A percentile compares a stretch with the other conserved stretches of the same genome.
These are phyloP conservation scores for Arthroderma sp. DNA, from an alignment of 2,329 filamentous ascomycete species.

Conservation along the genomic window DNA sequence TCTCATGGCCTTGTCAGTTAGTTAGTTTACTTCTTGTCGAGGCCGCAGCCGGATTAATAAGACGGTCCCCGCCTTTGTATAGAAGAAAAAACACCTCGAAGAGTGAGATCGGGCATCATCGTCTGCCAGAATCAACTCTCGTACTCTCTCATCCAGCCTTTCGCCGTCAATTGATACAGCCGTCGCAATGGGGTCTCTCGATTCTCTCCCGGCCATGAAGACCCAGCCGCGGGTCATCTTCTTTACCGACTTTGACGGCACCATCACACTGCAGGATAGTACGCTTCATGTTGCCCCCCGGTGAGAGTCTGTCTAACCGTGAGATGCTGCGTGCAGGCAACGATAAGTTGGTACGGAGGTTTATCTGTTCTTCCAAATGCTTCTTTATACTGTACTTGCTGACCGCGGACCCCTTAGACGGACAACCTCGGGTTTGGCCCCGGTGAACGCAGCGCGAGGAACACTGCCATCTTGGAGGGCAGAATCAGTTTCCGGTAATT, in stretches of 20 bases:
- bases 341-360: constrained; percentile 46
- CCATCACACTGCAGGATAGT: constrained; percentile 67
- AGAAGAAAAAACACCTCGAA: too few relatives aligned
- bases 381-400: background rate
- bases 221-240: constrained; percentile 80
- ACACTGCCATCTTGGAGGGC: constrained; percentile 62
- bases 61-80: too few relatives aligned
- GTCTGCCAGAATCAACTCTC: background rate
- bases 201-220: constrained; percentile 31
- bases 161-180: background rate
- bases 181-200: constrained; percentile 11
- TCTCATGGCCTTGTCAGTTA: too few relatives aligned
- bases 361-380: background rate
- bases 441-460: constrained; percentile 57
- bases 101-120: too few relatives aligned
- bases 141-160: too few relatives aligned
- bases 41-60: too few relatives aligned
- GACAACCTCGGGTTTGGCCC: constrained; percentile 81
- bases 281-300: constrained; percentile 20
- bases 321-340: constrained; percentile 39
- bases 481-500: constrained; percentile 56
- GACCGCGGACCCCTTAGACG: constrained; percentile 43
- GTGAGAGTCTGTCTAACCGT: background rate
- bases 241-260: constrained; percentile 98
- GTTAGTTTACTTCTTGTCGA: too few relatives aligned